A percentile compares a stretch with the other conserved stretches of the same genome.
These are phyloP conservation scores for Myxozyma sirexii DNA, from an alignment of 805 yeast species.

Conservation along the genomic window DNA sequence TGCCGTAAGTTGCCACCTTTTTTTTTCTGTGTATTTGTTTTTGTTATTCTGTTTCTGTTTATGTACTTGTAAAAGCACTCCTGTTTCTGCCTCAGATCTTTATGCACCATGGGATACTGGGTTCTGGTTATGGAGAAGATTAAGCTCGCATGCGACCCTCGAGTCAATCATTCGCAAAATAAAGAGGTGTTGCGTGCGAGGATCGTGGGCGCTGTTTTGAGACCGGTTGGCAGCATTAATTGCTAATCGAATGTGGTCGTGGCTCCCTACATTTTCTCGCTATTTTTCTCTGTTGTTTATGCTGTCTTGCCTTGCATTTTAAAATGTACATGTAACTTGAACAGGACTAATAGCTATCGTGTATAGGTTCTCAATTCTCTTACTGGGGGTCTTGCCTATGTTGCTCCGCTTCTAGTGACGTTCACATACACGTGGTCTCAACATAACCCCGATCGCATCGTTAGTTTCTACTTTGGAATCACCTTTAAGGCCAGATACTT, in stretches of 20 bases:
- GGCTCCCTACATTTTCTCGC: slow-evolving; percentile 30
- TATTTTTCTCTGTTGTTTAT: slow-evolving; percentile 2
- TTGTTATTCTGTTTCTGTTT: background rate
- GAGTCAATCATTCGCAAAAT: slow-evolving; percentile 34
- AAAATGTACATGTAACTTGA: background rate
- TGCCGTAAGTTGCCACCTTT: slow-evolving; percentile 21
- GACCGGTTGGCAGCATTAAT: slow-evolving; percentile 22
- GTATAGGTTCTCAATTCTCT: slow-evolving; percentile 24
- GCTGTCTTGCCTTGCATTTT: background rate
- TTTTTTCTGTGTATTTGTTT: background rate
- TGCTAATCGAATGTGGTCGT: slow-evolving; percentile 34
- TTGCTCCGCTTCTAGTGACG: slow-evolving; percentile 41
- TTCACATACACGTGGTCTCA: slow-evolving; percentile 47
- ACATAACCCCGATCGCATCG: slow-evolving; percentile 40
- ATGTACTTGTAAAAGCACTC: slow-evolving; percentile 32
- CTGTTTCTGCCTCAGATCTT: slow-evolving; percentile 44
- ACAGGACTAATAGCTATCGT: no score
- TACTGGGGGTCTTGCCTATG: slow-evolving; percentile 35
- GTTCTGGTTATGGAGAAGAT: slow-evolving; percentile 44
- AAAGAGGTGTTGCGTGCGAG: slow-evolving; percentile 16
- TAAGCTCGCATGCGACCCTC: slow-evolving; percentile 33
- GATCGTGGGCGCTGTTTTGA: slow-evolving; percentile 34
- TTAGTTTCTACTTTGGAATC: slow-evolving; percentile 40
- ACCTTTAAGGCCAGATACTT: slow-evolving; percentile 40
- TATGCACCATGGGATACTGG: slow-evolving; percentile 37